Base-by-base conservation (phyloP, 2,329 filamentous ascomycete species). In the Fusarium pseudograminearum region DNA sequence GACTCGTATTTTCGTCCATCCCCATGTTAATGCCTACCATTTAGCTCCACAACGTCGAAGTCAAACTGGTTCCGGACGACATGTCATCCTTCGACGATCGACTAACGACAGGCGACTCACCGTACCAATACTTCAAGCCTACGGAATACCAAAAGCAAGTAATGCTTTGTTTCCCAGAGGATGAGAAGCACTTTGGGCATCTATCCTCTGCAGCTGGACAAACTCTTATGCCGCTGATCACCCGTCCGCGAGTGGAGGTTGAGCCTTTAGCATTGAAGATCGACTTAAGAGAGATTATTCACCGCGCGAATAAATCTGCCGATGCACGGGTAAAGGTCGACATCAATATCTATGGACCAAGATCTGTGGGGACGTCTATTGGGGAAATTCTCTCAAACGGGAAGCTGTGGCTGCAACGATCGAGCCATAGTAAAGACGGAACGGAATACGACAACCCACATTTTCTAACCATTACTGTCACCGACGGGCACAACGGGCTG, bases 41-140 rank as follows among this genome's bases (percentile, higher is more conserved):
- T 5, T 18, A 63, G 60, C 58, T 63, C 3, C 60, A 63, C 9
- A 63, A 63, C 14, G 34, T 63, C 12, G 58, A 63, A 44, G 60
- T 63, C 2, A 63, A 63, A 20, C 3, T 63, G 1, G 58, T 63
- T 2, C 58, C 58, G 1, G 48, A 34, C 3, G 60, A 63, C 5
- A 63, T 63, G 60, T 33, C 42, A 15, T 31, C 15, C 0, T 56
- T 63, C 1, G 26, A 63, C 11, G 3, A 26, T 3, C 28, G 26
- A 14, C 22, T 63, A 0, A 31, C 14, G 14, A 1, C 15, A 20
- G 60, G 26, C 4, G 36, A 10, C 0, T 30, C 60, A 2, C 4
- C 18, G 2, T 63, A 63, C 2, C 60, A 63, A 4, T 48, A 48
- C 9, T 63, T 63, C 3, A 44, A 16, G 1, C 31, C 42, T 3